Base-by-base conservation (phyloP, 2,329 filamentous ascomycete species). In the Pseudogymnoascus sp. region DNA sequence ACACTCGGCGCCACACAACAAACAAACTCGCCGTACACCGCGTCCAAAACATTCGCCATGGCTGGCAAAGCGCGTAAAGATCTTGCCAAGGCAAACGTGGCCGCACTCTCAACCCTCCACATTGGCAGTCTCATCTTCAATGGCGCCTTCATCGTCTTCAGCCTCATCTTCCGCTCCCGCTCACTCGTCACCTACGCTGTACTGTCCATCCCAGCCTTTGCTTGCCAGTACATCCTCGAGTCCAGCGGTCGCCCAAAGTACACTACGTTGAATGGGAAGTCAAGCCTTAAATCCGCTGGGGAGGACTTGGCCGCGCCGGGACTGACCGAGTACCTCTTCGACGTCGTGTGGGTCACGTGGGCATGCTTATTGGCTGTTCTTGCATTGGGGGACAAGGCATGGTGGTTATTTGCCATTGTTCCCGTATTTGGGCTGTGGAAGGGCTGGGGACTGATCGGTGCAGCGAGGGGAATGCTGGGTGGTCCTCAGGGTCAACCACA, bases 291-390 rank as follows among this genome's bases (percentile, higher is more conserved):
- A 73, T 85, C 83, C 34, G 81, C 90, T 0, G 93, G 95, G 46
- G 93, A 97, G 74, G 95, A 99, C 75, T 84, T 99, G 61, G 86
- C 89, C 62, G 90, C 91, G 8, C 84, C 88, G 36, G 95, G 95
- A 4, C 78, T 99, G 79, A 97, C 93, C 10, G 95, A 97, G 78
- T 97, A 96, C 80, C 91, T 97, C 89, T 99, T 96, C 83, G 95
- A 99, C 77, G 85, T 96, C 60, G 80, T 96, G 62, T 97, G 96
- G 84, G 91, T 96, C 78, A 97, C 92, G 0, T 97, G 93, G 88
- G 87, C 85, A 10, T 89, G 87, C 62, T 79, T 91, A 42, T 76
- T 88, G 7, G 75, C 89, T n/a, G 92, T 88, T 12, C 82, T 89
- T 14, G 67, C 96, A 28, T 84, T 93, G 59, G 95, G 95, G 3